A percentile compares a stretch with the other conserved stretches of the same genome.
Conservation (phyloP, 106 monocot species). For the Dendrobium nobile region DNA sequence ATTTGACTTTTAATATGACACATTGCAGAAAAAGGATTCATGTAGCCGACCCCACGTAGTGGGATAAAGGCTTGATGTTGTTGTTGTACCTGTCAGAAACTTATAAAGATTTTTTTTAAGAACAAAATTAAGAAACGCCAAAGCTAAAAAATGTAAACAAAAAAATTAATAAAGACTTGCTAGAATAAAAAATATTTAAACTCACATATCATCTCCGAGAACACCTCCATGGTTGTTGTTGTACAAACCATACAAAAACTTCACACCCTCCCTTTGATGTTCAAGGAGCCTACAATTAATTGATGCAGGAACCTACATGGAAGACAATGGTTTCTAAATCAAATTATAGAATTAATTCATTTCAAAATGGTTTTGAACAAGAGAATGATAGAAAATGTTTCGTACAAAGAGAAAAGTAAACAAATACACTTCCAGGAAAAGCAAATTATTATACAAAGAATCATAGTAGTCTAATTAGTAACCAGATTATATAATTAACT, state of each 20-base stretch:
- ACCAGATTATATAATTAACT: background rate
- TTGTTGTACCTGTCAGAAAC: background rate
- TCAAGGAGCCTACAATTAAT: conserved; percentile 86
- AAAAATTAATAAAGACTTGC: background rate
- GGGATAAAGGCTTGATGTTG: too few relatives aligned
- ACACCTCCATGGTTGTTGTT: conserved; percentile 87
- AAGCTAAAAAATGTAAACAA: background rate
- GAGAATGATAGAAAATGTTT: background rate
- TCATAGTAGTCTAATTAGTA: background rate
- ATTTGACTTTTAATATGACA: too few relatives aligned
- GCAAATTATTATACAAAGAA: background rate
- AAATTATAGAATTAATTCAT: conserved; percentile 1
- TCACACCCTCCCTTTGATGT: conserved; percentile 85
- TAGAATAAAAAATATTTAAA: conserved; percentile 3
- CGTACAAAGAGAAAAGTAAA: background rate
- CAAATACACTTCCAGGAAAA: background rate
- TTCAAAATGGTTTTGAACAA: conserved; percentile 1
- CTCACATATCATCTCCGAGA: conserved; percentile 98
- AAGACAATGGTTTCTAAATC: background rate
- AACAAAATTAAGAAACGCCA: background rate
- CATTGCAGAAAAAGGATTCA: too few relatives aligned
- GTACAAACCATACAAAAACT: conserved; percentile 69
- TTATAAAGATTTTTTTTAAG: background rate
- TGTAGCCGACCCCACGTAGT: too few relatives aligned
- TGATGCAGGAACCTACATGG: conserved; percentile 73